Evolutionary conservation across 441 rosid genomes (phyloP), one percentile per base, ranked within the genome.

Genomic region (Pelargonium exstipulatum): DNA sequence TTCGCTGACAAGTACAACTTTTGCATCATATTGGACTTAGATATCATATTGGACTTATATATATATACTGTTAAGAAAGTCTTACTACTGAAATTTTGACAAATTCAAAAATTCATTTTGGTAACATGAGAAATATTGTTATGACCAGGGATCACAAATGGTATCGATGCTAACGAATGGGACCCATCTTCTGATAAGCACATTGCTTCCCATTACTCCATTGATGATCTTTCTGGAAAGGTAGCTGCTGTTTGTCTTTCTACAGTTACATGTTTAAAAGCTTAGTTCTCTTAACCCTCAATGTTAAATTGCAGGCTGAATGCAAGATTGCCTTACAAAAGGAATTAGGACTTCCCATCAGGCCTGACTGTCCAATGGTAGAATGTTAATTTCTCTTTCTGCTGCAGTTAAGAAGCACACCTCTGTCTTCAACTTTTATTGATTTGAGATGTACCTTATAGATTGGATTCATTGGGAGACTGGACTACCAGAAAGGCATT

Each of bases 401-500:
- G 29, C 71, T 22, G 14, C 61, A 45, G 53, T 45, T 71, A 64
- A 26, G 48, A 75, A 20, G 45, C 43, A 10, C 10, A 57, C 62
- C 17, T 10, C 26, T 67, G 64, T 49, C 49, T 66, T 70, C 58
- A 22, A 29, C 62, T 55, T 4, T 42, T 71, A 29, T 74, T 76
- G 46, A 58, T 69, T 73, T 42, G 65, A 67, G 42, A 69, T 73
- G 64, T 53, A 79, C 35, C 69, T 75, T 77, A 71, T 76, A 94
- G 98, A 84, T 94, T 82, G 97, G 99, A 68, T 94, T 94, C 77
- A 90, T 91, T 53, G 97, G 99, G 78, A 90, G 97, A 79, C 76
- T 94, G 81, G 97, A 90, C 84, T 84, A 91, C 82, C 99, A 94
- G 80, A 94, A 91, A 76, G 99, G 99, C 70, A 90, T 94, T 10